Percentiles rank a stretch among this genome's conserved stretches.
Evolutionary conservation across 768 basidiomycete genomes (phyloP).

Genomic region (Serendipita vermifera): DNA sequence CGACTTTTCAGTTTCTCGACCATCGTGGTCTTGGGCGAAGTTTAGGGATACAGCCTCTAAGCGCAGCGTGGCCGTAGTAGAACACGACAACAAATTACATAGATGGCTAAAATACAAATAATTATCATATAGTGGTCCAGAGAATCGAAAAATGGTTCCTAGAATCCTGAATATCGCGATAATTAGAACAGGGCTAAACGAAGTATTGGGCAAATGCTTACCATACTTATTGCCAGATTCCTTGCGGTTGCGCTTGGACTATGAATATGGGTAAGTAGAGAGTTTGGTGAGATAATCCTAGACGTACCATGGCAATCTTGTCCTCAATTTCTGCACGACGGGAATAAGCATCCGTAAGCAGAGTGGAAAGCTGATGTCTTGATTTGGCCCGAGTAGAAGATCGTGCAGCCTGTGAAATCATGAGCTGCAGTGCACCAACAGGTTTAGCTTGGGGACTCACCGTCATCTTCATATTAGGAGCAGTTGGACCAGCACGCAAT

Average conservation of each 20-base stretch:
- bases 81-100: background rate
- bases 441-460: constrained; percentile 29
- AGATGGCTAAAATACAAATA: background rate
- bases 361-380: constrained; percentile 65
- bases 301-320: constrained; percentile 40
- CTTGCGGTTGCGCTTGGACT: constrained; percentile 70
- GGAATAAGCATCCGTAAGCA: constrained; percentile 69
- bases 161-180: too few relatives aligned
- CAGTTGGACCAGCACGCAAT: constrained; percentile 36
- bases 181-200: too few relatives aligned
- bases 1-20: constrained; percentile 8
- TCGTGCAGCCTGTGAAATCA: constrained; percentile 46
- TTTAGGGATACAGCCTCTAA: too few relatives aligned
- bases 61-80: too few relatives aligned
- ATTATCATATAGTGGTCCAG: too few relatives aligned
- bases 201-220: constrained; percentile 11
- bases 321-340: constrained; percentile 77
- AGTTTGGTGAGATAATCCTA: background rate
- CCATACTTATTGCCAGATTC: constrained; percentile 90
- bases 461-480: constrained; percentile 74
- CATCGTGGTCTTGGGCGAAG: constrained; percentile 3
- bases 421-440: background rate
- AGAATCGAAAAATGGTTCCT: too few relatives aligned
- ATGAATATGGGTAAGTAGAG: constrained; percentile 16
- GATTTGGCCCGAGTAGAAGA: constrained; percentile 53